These are phyloP conservation scores for Cercospora canescens DNA, from an alignment of 2,329 filamentous ascomycete genomes.

Conservation along the genomic window DNA sequence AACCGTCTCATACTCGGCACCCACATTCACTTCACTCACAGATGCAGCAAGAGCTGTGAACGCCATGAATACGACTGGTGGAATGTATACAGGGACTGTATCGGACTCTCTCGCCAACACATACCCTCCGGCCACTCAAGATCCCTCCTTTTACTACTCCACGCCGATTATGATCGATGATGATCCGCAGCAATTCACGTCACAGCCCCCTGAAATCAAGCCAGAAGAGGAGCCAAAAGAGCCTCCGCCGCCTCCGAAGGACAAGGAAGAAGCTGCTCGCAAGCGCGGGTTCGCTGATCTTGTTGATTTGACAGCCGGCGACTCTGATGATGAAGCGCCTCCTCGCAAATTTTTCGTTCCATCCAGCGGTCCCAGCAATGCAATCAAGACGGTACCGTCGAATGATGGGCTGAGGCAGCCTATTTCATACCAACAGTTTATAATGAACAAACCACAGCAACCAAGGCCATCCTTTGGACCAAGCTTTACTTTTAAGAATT, in stretches of 20 bases:
- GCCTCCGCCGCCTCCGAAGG: conserved; percentile 37
- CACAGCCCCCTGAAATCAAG: conserved; percentile 22
- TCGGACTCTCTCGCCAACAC: conserved; percentile 9
- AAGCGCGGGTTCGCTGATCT: conserved; percentile 57
- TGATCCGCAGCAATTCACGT: conserved; percentile 1
- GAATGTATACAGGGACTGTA: not conserved
- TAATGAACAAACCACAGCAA: conserved; percentile 9
- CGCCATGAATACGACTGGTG: conserved; percentile 18
- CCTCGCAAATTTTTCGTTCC: conserved; percentile 38
- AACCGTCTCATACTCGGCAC: conserved; percentile 30
- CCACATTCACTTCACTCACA: conserved; percentile 28
- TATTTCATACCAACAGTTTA: conserved; percentile 20
- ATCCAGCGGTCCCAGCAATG: conserved; percentile 8
- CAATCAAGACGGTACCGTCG: conserved; percentile 9
- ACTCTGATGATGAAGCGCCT: conserved; percentile 49
- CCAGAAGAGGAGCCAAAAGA: conserved; percentile 26
- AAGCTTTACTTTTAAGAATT: not conserved
- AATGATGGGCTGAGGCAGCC: conserved; percentile 19
- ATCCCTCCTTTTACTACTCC: conserved; percentile 6
- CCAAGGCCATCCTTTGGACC: not conserved
- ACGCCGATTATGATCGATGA: conserved; percentile 13
- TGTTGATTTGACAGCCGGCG: conserved; percentile 50
- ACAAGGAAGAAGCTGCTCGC: conserved; percentile 57
- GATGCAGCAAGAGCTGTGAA: conserved; percentile 29
- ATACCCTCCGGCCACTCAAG: conserved; percentile 1